These are phyloP conservation scores for Colletotrichum plurivorum DNA, from an alignment of 2,329 filamentous ascomycete species.

Conservation along the genomic window DNA sequence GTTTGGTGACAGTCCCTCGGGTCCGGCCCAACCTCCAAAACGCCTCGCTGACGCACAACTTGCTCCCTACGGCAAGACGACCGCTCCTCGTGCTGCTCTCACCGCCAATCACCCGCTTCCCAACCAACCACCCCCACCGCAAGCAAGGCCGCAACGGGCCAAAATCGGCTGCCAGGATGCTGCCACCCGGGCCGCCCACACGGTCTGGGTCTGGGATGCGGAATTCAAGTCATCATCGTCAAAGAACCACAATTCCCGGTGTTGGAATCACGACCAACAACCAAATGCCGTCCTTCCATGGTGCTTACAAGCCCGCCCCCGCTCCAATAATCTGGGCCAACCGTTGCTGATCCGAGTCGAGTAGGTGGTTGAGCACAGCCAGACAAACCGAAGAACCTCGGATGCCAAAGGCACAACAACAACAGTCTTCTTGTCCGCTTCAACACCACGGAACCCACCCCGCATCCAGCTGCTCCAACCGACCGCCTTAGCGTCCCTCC, in stretches of 20 bases:
- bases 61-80: constrained; percentile 26
- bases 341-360: neutral
- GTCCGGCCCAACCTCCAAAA: constrained; percentile 14
- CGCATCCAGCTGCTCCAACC: neutral
- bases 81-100: constrained; percentile 12
- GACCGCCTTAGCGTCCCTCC: neutral
- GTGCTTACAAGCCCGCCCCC: neutral
- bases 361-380: neutral
- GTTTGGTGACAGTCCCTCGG: constrained; percentile 25
- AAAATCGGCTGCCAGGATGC: constrained; percentile 4
- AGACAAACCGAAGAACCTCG: neutral
- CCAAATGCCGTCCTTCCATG: neutral
- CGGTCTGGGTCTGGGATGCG: constrained; percentile 10
- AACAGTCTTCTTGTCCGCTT: constrained; percentile 1
- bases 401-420: neutral
- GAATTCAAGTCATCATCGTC: neutral
- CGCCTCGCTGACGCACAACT: constrained; percentile 14
- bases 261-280: neutral
- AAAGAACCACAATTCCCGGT: constrained; percentile 10
- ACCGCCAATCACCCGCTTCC: constrained; percentile 22
- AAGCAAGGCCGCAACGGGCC: constrained; percentile 17
- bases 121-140: constrained; percentile 11
- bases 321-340: neutral
- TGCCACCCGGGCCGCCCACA: neutral
- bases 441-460: neutral